Base-by-base conservation (phyloP, 2,329 filamentous ascomycete species). In the Monosporascus sp. region DNA sequence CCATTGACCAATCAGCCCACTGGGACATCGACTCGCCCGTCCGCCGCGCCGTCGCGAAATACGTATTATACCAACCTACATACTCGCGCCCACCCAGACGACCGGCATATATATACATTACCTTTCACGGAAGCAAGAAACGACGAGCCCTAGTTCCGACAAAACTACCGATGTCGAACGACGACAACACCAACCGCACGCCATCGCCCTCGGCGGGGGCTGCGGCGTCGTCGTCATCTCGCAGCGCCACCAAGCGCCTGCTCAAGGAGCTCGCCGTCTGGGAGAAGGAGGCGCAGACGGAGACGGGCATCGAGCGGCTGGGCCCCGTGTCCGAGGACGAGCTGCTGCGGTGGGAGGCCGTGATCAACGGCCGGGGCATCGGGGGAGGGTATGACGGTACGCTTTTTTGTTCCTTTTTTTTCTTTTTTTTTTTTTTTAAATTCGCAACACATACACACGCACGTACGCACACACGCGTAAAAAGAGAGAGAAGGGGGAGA, bases 251-350 rank as follows among this genome's bases (percentile, higher is more conserved):
- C 35, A 80, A 79, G 63, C 77, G 83, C 24, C 74, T 86, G 55
- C 67, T 84, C 56, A 80, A 78, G 63, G 83, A 86, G 67, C 71
- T 85, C 50, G 75, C 77, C 35, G 71, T 69, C 37, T 83, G 76
- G 78, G 71, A 72, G 58, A 68, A 66, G 55, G 81, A 83, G 63
- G 66, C 72, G 56, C 66, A 68, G 46, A 67, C 72, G 41, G 79
- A 82, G 62, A 66, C 66, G 58, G 81, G 81, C 45, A 80, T 85
- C 59, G 80, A 84, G 70, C 74, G 82, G 14, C 77, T 85, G 5
- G 80, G 79, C 0, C 80, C 82, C 22, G 71, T 75, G 38, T 66
- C 65, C 57, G 80, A 82, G 55, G 75, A 75, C n/a, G 75, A 82
- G 63, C 67, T 86, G 51, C 70, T 84, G 56, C 67, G 67, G 48